A percentile compares a stretch with the other conserved stretches of the same genome.
Evolutionary conservation across 257 asterid genomes (phyloP).

Genomic region (Penstemon eatonii): DNA sequence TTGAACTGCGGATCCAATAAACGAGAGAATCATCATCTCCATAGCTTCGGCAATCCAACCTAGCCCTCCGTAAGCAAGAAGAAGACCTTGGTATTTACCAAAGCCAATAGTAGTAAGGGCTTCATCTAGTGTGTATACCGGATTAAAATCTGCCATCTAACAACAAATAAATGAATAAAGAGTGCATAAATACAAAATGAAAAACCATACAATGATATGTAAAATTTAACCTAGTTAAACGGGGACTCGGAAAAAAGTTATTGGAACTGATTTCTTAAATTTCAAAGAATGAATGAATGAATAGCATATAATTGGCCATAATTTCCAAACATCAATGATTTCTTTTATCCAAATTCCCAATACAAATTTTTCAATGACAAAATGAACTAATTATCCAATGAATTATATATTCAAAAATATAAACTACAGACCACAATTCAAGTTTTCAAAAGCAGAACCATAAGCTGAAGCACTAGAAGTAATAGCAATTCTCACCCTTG

Average conservation of each 20-base stretch:
- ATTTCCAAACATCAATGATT: not conserved
- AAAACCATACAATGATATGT: slow-evolving; percentile 3
- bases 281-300: not conserved
- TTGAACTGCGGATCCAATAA: slow-evolving; percentile 48
- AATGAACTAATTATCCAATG: not conserved
- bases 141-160: slow-evolving; percentile 42
- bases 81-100: slow-evolving; percentile 48
- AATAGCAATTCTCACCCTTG: slow-evolving; percentile 24
- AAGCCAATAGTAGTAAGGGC: slow-evolving; percentile 45
- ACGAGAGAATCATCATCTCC: slow-evolving; percentile 52
- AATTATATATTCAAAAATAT: not conserved
- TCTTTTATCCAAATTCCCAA: not conserved
- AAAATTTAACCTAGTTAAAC: slow-evolving; percentile 6
- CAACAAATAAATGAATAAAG: slow-evolving; percentile 7
- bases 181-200: slow-evolving; percentile 11
- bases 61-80: slow-evolving; percentile 51
- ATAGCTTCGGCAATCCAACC: slow-evolving; percentile 49
- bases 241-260: too few species aligned
- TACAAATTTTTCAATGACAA: not conserved
- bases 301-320: not conserved
- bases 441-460: slow-evolving; percentile 5
- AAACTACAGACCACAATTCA: not conserved
- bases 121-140: slow-evolving; percentile 42
- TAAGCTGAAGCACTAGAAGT: not conserved
- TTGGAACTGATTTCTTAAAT: not conserved